These are phyloP conservation scores for Ramalina intermedia DNA, from an alignment of 495 filamentous ascomycete genomes.

Conservation along the genomic window DNA sequence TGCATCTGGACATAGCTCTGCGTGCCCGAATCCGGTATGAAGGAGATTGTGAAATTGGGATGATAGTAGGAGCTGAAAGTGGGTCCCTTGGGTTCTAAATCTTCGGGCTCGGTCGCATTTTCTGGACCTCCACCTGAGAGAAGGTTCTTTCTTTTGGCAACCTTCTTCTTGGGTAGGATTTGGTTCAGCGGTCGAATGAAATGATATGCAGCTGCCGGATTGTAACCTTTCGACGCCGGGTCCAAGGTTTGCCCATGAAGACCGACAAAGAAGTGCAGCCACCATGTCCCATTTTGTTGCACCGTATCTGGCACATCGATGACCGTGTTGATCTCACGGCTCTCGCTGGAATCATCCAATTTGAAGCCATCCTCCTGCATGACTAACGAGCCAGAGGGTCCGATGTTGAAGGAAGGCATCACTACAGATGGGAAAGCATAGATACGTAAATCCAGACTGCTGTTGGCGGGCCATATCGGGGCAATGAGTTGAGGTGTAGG, in stretches of 20 bases:
- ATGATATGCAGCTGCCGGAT: constrained; percentile 59
- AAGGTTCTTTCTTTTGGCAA: constrained; percentile 77
- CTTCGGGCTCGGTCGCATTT: constrained; percentile 15
- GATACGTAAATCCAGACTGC: constrained; percentile 65
- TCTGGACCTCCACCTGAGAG: constrained; percentile 42
- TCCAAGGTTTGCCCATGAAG: constrained; percentile 62
- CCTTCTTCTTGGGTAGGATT: constrained; percentile 84
- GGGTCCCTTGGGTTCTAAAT: constrained; percentile 41
- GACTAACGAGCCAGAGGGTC: constrained; percentile 44
- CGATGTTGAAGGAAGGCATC: constrained; percentile 47
- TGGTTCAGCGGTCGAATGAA: constrained; percentile 76
- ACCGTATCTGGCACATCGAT: constrained; percentile 66
- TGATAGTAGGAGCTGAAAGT: constrained; percentile 80
- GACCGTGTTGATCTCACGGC: constrained; percentile 57
- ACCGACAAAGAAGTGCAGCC: constrained; percentile 82
- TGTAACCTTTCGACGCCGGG: constrained; percentile 54
- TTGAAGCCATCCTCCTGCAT: constrained; percentile 67
- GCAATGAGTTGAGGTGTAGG: constrained; percentile 60
- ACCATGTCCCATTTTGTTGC: constrained; percentile 85
- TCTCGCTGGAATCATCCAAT: constrained; percentile 70
- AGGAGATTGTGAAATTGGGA: constrained; percentile 78
- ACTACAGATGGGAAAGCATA: constrained; percentile 66
- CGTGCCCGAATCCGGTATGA: constrained; percentile 68
- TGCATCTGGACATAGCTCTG: constrained; percentile 51
- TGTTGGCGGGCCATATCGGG: constrained; percentile 77